Conservation (phyloP, 352 stramenopile genomes). For the Phytophthora pini region DNA sequence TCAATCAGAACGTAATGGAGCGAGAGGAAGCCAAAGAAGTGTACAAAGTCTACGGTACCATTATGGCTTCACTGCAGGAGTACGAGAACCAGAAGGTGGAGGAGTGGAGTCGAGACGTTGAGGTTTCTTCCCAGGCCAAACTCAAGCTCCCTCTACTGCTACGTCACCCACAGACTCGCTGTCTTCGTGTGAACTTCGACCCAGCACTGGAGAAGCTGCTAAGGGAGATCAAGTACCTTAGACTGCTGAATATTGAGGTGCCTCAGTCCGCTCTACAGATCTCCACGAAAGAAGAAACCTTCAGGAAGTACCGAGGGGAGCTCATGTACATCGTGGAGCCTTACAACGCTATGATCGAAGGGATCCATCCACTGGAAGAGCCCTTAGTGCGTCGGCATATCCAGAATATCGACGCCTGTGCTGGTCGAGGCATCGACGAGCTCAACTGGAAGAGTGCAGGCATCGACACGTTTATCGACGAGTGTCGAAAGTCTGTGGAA, state of each 20-base stretch:
- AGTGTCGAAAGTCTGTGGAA: slow-evolving; percentile 87
- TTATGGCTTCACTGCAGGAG: slow-evolving; percentile 96
- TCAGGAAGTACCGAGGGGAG: slow-evolving; percentile 96
- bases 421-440: slow-evolving; percentile 93
- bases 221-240: slow-evolving; percentile 98
- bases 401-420: slow-evolving; percentile 95
- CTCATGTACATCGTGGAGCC: slow-evolving; percentile 98
- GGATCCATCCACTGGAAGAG: slow-evolving; percentile 96
- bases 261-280: slow-evolving; percentile 95
- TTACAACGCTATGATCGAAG: slow-evolving; percentile 98
- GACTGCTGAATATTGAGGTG: slow-evolving; percentile 95
- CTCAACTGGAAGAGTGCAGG: slow-evolving; percentile 97
- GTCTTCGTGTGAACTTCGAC: slow-evolving; percentile 98
- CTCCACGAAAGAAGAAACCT: slow-evolving; percentile 95
- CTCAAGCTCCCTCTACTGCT: slow-evolving; percentile 95
- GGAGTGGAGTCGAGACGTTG: slow-evolving; percentile 96
- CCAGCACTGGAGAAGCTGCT: slow-evolving; percentile 96
- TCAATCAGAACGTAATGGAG: slow-evolving; percentile 97
- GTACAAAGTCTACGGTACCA: slow-evolving; percentile 96
- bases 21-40: slow-evolving; percentile 98
- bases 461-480: slow-evolving; percentile 94
- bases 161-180: slow-evolving; percentile 89
- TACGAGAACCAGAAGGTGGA: slow-evolving; percentile 98
- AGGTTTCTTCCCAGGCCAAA: slow-evolving; percentile 95
- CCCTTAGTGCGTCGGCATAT: slow-evolving; percentile 96